Evolutionary conservation across 1,284 basidiomycete genomes (phyloP), one percentile per base, ranked within the genome.

Genomic region (Albatrellus sp.): DNA sequence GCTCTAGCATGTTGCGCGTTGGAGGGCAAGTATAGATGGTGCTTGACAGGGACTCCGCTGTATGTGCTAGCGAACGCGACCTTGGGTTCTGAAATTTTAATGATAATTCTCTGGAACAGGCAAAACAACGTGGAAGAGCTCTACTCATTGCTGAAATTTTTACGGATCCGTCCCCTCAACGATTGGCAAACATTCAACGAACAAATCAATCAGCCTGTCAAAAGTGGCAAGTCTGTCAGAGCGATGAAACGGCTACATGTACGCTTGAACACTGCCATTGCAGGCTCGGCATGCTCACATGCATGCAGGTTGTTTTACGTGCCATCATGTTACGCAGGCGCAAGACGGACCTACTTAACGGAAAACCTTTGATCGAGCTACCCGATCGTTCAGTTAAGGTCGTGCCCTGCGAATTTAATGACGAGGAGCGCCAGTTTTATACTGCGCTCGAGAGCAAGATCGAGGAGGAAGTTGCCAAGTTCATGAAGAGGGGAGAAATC

Each of bases 301-400:
- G 24, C 24, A 20, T 36, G 20, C 59, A 89, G 75, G 77, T 88
- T 35, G 80, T 98, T 2, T 67, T 98, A 5, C 80, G 84, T 53
- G 75, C 84, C 2, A 72, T 94, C 54, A 96, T 98, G 91, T 75
- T 98, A 14, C 75, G 94, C 5, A 78, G 94, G 1, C 84, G 77
- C 3, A 98, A 98, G 63, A 79, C 83, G 35, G 80, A 90, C 34
- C 65, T 70, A 0, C 61, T 90, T 48, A 88, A 94, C 52, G 94
- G 94, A 12, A 87, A 90, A 53, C 76, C 78, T 0, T 70, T 98
- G n/a, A 70, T 98, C 36, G 73, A 83, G 29, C 73, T 98, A 1
- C 96, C 94, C 0, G 72, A 70, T 20, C 77, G 91, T 5, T 73
- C 62, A 1, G 70, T 98, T 24, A 65, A 86, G 11, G 65, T 92